Evolutionary conservation across 1,284 basidiomycete species (phyloP).

Genomic region (Naganishia albida): DNA sequence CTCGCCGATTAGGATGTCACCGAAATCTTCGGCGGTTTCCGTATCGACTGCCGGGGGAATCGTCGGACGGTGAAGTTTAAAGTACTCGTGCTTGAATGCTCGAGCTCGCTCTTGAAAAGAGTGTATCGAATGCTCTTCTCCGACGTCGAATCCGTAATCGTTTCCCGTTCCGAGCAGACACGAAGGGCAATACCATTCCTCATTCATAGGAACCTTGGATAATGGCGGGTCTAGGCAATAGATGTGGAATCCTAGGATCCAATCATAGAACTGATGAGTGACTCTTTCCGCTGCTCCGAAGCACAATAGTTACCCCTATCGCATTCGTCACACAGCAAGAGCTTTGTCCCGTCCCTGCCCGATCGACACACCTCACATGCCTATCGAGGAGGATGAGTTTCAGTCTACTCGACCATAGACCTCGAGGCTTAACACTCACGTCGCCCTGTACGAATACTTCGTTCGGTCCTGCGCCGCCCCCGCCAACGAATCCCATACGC

Average conservation of each 20-base stretch:
- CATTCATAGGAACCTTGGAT: constrained; percentile 77
- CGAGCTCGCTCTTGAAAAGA: constrained; percentile 89
- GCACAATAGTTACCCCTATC: constrained; percentile 69
- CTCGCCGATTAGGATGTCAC: constrained; percentile 63
- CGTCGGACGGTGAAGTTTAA: constrained; percentile 70
- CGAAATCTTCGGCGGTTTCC: constrained; percentile 18
- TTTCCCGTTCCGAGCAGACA: constrained; percentile 93
- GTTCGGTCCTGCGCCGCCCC: constrained; percentile 22
- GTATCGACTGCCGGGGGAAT: constrained; percentile 39
- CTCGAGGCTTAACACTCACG: constrained; percentile 39
- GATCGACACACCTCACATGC: constrained; percentile 88
- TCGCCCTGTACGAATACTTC: constrained; percentile 51
- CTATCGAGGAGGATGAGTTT: constrained; percentile 45
- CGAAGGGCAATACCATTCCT: constrained; percentile 89
- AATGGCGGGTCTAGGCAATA: constrained; percentile 93
- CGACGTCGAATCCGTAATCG: constrained; percentile 98
- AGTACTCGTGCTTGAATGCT: constrained; percentile 87
- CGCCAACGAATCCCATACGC: constrained; percentile 23
- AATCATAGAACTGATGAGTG: neutral
- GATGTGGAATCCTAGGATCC: constrained; percentile 80
- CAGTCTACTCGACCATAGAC: neutral
- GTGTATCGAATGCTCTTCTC: constrained; percentile 89
- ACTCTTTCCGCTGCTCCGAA: constrained; percentile 53
- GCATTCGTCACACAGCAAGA: constrained; percentile 95
- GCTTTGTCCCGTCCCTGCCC: constrained; percentile 82